These are phyloP conservation scores for Leccinum laetum DNA, from an alignment of 1,284 basidiomycete species.

Conservation along the genomic window DNA sequence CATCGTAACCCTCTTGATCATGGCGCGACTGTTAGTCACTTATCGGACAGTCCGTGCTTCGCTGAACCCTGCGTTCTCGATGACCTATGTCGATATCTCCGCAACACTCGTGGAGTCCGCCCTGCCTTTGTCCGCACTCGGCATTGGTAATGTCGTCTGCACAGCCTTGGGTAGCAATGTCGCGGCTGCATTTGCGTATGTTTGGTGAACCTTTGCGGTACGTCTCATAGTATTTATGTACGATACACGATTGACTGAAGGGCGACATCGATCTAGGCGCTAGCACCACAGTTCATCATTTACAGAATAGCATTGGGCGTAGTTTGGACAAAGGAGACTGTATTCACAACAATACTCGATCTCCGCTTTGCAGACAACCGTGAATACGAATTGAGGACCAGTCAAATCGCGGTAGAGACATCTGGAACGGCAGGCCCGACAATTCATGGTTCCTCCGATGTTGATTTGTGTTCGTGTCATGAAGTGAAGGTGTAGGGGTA, in stretches of 20 bases:
- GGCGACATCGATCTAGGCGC: not conserved
- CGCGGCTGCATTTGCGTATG: not conserved
- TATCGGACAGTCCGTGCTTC: not conserved
- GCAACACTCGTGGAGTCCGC: conserved; percentile 7
- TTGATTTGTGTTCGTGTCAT: not conserved
- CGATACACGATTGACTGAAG: not conserved
- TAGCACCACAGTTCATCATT: conserved; percentile 9
- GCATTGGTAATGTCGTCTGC: not conserved
- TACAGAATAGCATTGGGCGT: conserved; percentile 6
- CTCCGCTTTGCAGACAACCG: conserved; percentile 2
- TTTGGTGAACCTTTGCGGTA: conserved; percentile 5
- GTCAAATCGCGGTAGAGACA: not conserved
- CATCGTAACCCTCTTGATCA: conserved; percentile 3
- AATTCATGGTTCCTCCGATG: not conserved
- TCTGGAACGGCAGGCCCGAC: not conserved
- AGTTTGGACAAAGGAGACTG: conserved; percentile 5
- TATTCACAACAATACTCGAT: not conserved
- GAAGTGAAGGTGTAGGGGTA: not conserved
- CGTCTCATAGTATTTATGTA: not conserved
- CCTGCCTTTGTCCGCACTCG: conserved; percentile 3
- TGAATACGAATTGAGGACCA: not conserved
- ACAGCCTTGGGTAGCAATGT: not conserved
- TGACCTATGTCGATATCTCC: conserved; percentile 5
- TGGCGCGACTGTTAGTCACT: not conserved
- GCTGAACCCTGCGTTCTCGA: not conserved